Base-by-base conservation (phyloP, 805 yeast genomes). In the Metschnikowia arizonensis region DNA sequence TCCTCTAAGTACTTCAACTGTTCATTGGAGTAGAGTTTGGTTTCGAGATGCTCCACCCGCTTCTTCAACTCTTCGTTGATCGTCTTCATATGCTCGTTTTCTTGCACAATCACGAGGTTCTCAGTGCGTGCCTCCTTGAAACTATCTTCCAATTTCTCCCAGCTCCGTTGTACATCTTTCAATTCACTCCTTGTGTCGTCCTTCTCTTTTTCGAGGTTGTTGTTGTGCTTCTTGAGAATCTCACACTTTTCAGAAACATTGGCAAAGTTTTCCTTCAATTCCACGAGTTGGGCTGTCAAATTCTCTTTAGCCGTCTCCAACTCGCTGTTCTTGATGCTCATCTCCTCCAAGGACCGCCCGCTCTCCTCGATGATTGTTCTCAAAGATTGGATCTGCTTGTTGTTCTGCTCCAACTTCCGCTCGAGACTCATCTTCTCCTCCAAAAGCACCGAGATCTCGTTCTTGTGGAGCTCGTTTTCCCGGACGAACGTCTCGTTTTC, bases 1-100 rank as follows among this genome's bases (percentile, higher is more conserved):
- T 65, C 59, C 40, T 77, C 71, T 88, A 90, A 85, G 48, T 75
- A 79, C 50, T 73, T 76, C 51, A 78, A 73, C 54, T 81, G 83
- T 32, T 75, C 74, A 23, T 74, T 68, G 45, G 73, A 72, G 42
- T 72, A 70, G 18, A 78, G 61, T 47, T 77, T 76, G 1, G 64
- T 66, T 52, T 82, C 82, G 23, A 78, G 56, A 5, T 65, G 69
- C 24, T 67, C 60, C 9, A 78, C 65, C 52, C 78, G 77, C 12
- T 48, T 45, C 42, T 66, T 72, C 50, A 85, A 62, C 40, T 80
- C 79, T 29, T 64, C 63, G 54, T 83, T 80, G 48, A 72, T 74
- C 49, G 73, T 81, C 23, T 76, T 77, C 34, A 85, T 58, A 1
- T 84, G 76, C 55, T 80, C 81, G 55, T 82, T 84, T 57, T 85